A percentile compares a stretch with the other conserved stretches of the same genome.
Evolutionary conservation across 345 rosid genomes (phyloP).

Genomic region (Citrus inodora): DNA sequence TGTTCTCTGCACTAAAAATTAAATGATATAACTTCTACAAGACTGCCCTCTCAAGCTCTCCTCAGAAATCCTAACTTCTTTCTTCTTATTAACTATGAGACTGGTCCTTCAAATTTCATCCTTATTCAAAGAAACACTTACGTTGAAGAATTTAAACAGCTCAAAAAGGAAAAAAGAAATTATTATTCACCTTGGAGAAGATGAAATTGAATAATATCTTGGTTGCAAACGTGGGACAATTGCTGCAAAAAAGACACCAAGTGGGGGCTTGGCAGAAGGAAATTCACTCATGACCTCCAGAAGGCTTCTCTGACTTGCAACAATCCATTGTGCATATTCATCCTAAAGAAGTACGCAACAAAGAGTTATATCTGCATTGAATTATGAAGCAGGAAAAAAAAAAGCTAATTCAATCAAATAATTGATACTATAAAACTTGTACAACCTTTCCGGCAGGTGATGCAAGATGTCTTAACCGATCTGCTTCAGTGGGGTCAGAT

Average conservation of each 20-base stretch:
- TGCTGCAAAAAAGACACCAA: slow-evolving; percentile 95
- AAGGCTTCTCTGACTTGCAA: slow-evolving; percentile 84
- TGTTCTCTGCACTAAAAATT: background rate
- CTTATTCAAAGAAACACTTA: background rate
- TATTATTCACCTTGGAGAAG: slow-evolving; percentile 70
- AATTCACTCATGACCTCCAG: slow-evolving; percentile 93
- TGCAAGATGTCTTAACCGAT: slow-evolving; percentile 70
- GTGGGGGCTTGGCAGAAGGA: slow-evolving; percentile 84
- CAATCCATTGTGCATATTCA: slow-evolving; percentile 88
- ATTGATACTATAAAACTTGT: background rate
- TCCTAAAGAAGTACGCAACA: slow-evolving; percentile 43
- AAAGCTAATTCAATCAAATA: background rate
- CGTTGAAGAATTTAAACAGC: background rate
- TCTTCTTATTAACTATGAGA: background rate
- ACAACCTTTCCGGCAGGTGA: slow-evolving; percentile 94
- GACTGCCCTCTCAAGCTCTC: background rate
- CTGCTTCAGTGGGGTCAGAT: slow-evolving; percentile 86
- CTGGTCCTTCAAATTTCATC: background rate
- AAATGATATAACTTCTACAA: background rate
- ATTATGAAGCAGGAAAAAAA: background rate
- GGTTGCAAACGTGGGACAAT: slow-evolving; percentile 88
- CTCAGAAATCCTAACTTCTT: background rate
- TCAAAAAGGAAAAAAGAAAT: background rate
- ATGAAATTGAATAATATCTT: slow-evolving; percentile 91
- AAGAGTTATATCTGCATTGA: background rate